Conservation (phyloP, 371 early-diverging fungal species). For the Rozella allomycis region DNA sequence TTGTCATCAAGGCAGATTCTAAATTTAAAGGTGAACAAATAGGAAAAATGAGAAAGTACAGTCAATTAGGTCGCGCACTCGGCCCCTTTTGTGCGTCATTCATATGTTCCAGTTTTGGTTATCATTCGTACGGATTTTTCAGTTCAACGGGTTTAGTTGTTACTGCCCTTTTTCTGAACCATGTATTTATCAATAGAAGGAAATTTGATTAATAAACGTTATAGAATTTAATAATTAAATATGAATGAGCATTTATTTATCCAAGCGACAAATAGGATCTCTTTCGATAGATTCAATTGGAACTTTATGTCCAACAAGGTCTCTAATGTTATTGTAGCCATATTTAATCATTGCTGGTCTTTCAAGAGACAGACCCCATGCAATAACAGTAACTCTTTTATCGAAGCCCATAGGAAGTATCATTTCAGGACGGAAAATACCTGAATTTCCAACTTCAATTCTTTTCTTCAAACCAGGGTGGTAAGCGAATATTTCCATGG, state of each 20-base stretch:
- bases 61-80: conserved; percentile 73
- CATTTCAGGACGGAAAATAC: conserved; percentile 99
- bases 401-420: conserved; percentile 88
- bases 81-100: conserved; percentile 75
- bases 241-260: too few relatives aligned
- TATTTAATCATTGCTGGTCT: conserved; percentile 99
- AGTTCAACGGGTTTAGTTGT: too few relatives aligned
- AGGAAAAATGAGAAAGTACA: conserved; percentile 65
- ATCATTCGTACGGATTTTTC: too few relatives aligned
- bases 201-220: too few relatives aligned
- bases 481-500: conserved; percentile 99
- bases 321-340: conserved; percentile 88
- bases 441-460: conserved; percentile 99
- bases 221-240: too few relatives aligned
- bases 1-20: too few relatives aligned
- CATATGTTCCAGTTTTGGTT: too few relatives aligned
- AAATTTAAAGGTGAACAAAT: conserved; percentile 52
- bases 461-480: conserved; percentile 79
- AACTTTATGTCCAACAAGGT: conserved; percentile 96
- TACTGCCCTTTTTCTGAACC: too few relatives aligned
- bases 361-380: conserved; percentile 97
- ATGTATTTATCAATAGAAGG: too few relatives aligned
- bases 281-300: conserved; percentile 80
- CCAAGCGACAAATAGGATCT: conserved; percentile 53
- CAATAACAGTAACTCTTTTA: conserved; percentile 90